phyloP scores from a whole-genome alignment of 139 green algal genomes.

The Chlamydomonas eustigma region DNA sequence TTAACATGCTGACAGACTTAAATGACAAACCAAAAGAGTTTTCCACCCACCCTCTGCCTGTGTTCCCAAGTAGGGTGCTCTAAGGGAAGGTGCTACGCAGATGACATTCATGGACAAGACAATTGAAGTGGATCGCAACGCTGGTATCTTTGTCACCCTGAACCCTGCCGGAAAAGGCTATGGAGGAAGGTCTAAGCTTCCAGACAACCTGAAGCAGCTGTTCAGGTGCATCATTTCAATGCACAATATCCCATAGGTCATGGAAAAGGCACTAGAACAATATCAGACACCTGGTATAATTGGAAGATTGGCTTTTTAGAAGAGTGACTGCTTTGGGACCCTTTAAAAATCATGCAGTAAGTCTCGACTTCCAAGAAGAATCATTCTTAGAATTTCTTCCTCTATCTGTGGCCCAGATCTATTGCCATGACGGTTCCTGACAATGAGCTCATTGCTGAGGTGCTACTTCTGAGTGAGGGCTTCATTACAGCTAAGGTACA shows the following conservation, averaged over 20 bases:
- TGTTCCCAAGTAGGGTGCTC: slow-evolving; percentile 40
- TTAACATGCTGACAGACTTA: too few species aligned
- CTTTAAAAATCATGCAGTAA: too few species aligned
- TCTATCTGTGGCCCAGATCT: slow-evolving; percentile 26
- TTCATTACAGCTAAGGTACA: slow-evolving; percentile 55
- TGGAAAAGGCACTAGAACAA: too few species aligned
- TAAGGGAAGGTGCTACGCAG: slow-evolving; percentile 47
- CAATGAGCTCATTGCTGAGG: slow-evolving; percentile 78
- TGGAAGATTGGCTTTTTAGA: too few species aligned
- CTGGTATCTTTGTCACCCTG: slow-evolving; percentile 84
- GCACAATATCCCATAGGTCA: too few species aligned
- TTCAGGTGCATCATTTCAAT: slow-evolving; percentile 65
- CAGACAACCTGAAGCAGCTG: slow-evolving; percentile 83
- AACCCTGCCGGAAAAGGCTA: slow-evolving; percentile 77
- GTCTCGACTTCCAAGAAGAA: too few species aligned
- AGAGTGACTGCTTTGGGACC: too few species aligned
- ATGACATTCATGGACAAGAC: slow-evolving; percentile 66
- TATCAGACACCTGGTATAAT: too few species aligned
- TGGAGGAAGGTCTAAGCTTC: slow-evolving; percentile 75
- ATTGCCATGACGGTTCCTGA: slow-evolving; percentile 77
- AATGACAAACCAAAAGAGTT: too few species aligned
- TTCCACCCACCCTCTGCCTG: background rate
- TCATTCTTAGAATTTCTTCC: too few species aligned
- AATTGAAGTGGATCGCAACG: slow-evolving; percentile 61
- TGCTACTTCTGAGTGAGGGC: slow-evolving; percentile 63